Evolutionary conservation across 116 monocot genomes (phyloP).

Genomic region (Posidonia oceanica): DNA sequence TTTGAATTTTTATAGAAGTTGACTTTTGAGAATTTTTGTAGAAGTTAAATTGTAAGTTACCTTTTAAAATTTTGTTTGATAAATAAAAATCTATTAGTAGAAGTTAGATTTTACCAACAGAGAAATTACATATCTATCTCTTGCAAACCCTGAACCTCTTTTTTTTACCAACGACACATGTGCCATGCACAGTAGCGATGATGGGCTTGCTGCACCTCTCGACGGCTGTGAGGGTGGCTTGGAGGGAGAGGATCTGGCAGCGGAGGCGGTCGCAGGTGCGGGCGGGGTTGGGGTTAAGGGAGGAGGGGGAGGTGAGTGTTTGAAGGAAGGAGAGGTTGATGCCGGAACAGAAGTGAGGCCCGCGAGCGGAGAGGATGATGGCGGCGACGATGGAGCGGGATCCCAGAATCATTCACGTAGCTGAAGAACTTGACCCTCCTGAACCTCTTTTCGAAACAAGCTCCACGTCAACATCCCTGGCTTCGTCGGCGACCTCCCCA

Average conservation of each 20-base stretch:
- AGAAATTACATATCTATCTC: too few species aligned
- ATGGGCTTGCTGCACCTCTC: too few species aligned
- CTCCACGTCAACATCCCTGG: slow-evolving; percentile 57
- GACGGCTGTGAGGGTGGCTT: slow-evolving; percentile 48
- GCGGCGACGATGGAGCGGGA: slow-evolving; percentile 52
- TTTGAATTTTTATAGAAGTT: too few species aligned
- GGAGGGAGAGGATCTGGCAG: slow-evolving; percentile 45
- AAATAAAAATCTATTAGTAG: too few species aligned
- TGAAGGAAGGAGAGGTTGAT: slow-evolving; percentile 55
- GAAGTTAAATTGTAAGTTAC: too few species aligned
- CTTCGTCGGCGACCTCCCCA: slow-evolving; percentile 61
- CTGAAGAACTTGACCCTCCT: slow-evolving; percentile 58
- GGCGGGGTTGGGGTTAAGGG: slow-evolving; percentile 10
- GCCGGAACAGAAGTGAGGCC: slow-evolving; percentile 80
- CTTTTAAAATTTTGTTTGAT: too few species aligned
- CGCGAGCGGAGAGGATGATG: slow-evolving; percentile 54
- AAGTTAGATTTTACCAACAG: too few species aligned
- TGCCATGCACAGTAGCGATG: slow-evolving; percentile 65
- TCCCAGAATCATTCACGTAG: slow-evolving; percentile 44
- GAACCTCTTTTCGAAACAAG: slow-evolving; percentile 66
- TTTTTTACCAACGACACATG: too few species aligned
- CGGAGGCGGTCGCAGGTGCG: slow-evolving; percentile 37
- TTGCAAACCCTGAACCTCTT: too few species aligned
- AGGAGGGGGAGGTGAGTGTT: slow-evolving; percentile 9
- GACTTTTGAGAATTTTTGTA: too few species aligned